Percentiles rank a stretch among this genome's conserved stretches.
phyloP scores from a whole-genome alignment of 139 green algal genomes.

The Tetradesmus lagerheimii region DNA sequence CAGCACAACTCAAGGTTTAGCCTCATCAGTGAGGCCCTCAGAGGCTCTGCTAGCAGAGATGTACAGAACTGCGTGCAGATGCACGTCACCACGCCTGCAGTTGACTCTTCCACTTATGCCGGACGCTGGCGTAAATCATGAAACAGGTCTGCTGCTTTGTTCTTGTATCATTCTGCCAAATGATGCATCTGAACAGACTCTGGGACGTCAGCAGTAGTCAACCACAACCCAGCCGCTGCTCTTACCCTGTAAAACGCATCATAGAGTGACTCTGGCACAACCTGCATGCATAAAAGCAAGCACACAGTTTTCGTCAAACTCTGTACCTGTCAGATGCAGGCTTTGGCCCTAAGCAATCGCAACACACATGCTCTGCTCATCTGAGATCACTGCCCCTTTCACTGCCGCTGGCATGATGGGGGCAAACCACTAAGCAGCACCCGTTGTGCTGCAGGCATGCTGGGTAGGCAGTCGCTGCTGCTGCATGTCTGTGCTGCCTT shows the following conservation, averaged over 20 bases:
- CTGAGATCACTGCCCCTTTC: too few species aligned
- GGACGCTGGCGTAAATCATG: too few species aligned
- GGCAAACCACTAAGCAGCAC: neutral
- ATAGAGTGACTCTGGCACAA: constrained; percentile 47
- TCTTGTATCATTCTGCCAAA: too few species aligned
- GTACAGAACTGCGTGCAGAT: neutral
- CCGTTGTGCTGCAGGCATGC: neutral
- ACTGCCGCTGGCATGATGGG: too few species aligned
- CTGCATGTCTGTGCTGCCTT: neutral
- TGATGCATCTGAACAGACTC: too few species aligned
- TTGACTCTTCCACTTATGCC: too few species aligned
- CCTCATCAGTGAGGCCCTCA: neutral
- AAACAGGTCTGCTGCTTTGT: too few species aligned
- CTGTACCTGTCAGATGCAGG: too few species aligned
- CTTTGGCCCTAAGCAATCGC: too few species aligned
- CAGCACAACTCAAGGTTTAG: neutral
- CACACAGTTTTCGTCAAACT: too few species aligned
- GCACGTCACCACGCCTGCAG: neutral
- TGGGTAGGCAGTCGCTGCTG: constrained; percentile 36
- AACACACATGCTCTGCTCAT: too few species aligned
- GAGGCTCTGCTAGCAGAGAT: neutral
- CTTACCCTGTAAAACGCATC: constrained; percentile 65
- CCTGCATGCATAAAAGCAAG: neutral
- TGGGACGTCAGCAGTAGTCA: too few species aligned
- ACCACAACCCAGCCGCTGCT: neutral